phyloP scores from a whole-genome alignment of 1,139 yeast species.

The Candida sojae region DNA sequence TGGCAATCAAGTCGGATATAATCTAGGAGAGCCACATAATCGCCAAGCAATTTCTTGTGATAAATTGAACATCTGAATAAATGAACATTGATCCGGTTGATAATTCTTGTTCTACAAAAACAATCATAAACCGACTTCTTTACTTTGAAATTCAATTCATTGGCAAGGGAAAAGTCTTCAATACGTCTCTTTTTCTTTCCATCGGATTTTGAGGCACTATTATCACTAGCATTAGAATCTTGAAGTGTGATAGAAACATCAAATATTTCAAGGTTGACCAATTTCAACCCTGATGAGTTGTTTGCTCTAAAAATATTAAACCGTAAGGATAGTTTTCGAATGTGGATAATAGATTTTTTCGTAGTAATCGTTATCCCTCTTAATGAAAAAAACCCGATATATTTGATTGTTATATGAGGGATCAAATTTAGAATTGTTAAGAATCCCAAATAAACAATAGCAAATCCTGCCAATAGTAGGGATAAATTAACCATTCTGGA shows the following conservation, averaged over 20 bases:
- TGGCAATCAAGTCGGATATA: constrained; percentile 31
- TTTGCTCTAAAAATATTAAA: constrained; percentile 26
- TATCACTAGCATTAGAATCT: background rate
- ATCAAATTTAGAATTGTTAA: constrained; percentile 29
- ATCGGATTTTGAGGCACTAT: background rate
- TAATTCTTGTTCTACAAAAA: constrained; percentile 19
- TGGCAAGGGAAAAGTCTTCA: constrained; percentile 9
- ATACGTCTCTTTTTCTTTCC: background rate
- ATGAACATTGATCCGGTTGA: constrained; percentile 36
- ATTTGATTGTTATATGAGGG: constrained; percentile 35
- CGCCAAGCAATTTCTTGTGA: constrained; percentile 19
- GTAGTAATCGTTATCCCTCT: constrained; percentile 29
- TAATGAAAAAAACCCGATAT: constrained; percentile 40
- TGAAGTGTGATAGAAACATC: constrained; percentile 24
- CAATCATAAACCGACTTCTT: constrained; percentile 17
- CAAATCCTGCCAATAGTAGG: constrained; percentile 7
- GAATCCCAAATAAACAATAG: constrained; percentile 19
- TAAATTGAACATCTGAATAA: constrained; percentile 25
- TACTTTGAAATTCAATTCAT: constrained; percentile 11
- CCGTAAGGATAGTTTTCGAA: constrained; percentile 26
- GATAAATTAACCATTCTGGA: constrained; percentile 7
- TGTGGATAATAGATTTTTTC: constrained; percentile 18
- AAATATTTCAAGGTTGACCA: constrained; percentile 30
- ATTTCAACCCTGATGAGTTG: constrained; percentile 30
- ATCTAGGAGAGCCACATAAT: constrained; percentile 26